A percentile compares a stretch with the other conserved stretches of the same genome.
Conservation (phyloP, 2,329 filamentous ascomycete species). For the Juglanconis sp. region DNA sequence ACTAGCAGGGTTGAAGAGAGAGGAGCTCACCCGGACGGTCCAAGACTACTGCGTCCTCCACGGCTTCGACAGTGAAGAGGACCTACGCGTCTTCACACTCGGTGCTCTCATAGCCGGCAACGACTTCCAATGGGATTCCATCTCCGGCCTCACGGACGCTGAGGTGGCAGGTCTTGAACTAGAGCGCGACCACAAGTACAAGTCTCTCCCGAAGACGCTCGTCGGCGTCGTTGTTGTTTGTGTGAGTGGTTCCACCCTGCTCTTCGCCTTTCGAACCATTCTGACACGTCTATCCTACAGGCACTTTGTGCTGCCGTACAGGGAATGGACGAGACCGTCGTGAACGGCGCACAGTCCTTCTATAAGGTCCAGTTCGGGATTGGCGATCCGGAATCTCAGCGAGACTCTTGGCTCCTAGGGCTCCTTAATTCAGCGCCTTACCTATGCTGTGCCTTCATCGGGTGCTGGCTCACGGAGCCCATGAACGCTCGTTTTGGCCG, state of each 20-base stretch:
- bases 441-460: slow-evolving; percentile 64
- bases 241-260: slow-evolving; percentile 26
- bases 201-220: slow-evolving; percentile 59
- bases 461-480: slow-evolving; percentile 72
- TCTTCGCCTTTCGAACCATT: no score
- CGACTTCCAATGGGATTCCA: slow-evolving; percentile 45
- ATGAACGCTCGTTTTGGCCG: slow-evolving; percentile 69
- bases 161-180: slow-evolving; percentile 56
- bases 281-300: slow-evolving; percentile 47
- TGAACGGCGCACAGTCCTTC: slow-evolving; percentile 66
- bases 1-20: slow-evolving; percentile 35
- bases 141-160: slow-evolving; percentile 52
- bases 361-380: slow-evolving; percentile 62
- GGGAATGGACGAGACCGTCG: slow-evolving; percentile 69
- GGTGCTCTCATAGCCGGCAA: slow-evolving; percentile 57
- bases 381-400: slow-evolving; percentile 42
- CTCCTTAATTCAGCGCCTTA: slow-evolving; percentile 60
- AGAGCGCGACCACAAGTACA: slow-evolving; percentile 65
- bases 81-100: slow-evolving; percentile 56
- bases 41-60: slow-evolving; percentile 56
- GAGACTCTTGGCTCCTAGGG: slow-evolving; percentile 51
- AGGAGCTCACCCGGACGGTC: slow-evolving; percentile 53
- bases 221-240: slow-evolving; percentile 60
- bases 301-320: slow-evolving; percentile 65
- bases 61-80: slow-evolving; percentile 51